Evolutionary conservation across 176 grass and related monocot genomes (phyloP), one percentile per base, ranked within the genome.

Genomic region (Olyra latifolia): DNA sequence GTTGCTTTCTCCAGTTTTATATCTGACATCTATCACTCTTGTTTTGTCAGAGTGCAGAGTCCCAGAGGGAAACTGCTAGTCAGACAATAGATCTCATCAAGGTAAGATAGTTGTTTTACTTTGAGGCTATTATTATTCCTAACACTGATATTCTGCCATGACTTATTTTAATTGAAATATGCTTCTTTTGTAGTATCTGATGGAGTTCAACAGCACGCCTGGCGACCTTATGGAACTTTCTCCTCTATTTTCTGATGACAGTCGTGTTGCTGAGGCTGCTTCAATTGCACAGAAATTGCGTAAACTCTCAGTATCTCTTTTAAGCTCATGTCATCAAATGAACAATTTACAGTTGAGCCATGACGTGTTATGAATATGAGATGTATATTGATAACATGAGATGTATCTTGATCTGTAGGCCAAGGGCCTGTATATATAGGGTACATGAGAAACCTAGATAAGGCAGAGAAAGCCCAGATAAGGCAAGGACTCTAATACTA

Each of bases 221-320:
- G 96, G 96, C 70, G 96, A 99, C 75, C 96, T 99, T 55, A 95
- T 99, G 96, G 96, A 99, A 72, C 96, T 99, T 71, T 99, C 96
- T 80, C 86, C 96, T 72, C 81, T 99, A 85, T 99, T 99, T 89
- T 99, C 96, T 70, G 93, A 99, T 70, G 96, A 99, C 41, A 91
- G 96, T 69, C 90, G 88, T 84, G 96, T 99, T 80, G 90, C 90
- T 76, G 96, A 95, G 82, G 96, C 96, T 86, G 96, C 96, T 91
- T 99, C 96, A 25, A 92, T 99, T 91, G 96, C 96, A 91, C 93
- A 95, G 63, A 99, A 99, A 95, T 91, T 99, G 74, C 90, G 96
- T 99, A 85, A 86, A 84, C 66, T 85, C 40, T 55, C 27, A 66
- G 10, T 75, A 28, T 16, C 69, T 75, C n/a, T 23, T n/a, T 7